Evolutionary conservation across 2,329 filamentous ascomycete species (phyloP).

Genomic region (Fusarium vanettenii): DNA sequence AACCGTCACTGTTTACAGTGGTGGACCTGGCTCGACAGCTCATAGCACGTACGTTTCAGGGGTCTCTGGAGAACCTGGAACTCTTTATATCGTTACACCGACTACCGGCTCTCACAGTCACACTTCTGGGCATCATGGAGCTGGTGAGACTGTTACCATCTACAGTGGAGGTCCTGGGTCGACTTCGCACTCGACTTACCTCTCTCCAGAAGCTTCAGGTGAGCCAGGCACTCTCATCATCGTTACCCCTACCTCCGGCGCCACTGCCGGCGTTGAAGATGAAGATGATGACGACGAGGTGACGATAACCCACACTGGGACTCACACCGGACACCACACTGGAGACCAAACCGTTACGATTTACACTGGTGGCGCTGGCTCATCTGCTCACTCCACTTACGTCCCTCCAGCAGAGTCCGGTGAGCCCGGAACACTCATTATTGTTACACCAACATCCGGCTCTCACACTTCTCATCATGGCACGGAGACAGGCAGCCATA

Average conservation of each 20-base stretch:
- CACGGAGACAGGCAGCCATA: not conserved
- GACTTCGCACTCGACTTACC: not conserved
- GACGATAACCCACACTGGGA: not conserved
- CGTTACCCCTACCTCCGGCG: not conserved
- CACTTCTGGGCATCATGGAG: not conserved
- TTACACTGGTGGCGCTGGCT: not conserved
- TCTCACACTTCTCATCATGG: not conserved
- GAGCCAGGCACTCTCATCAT: not conserved
- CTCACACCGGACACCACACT: not conserved
- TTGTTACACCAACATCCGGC: not conserved
- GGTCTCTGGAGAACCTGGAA: not conserved
- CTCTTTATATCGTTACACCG: not conserved
- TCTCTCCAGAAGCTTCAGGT: not conserved
- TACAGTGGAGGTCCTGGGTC: not conserved
- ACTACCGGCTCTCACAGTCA: not conserved
- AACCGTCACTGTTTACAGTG: slow-evolving; percentile 1
- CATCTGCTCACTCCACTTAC: not conserved
- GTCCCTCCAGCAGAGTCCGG: not conserved
- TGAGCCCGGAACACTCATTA: not conserved
- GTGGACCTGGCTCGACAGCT: not conserved
- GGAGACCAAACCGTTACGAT: not conserved
- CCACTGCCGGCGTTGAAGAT: not conserved
- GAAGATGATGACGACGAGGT: not conserved
- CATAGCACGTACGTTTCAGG: not conserved
- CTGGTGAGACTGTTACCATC: not conserved